Evolutionary conservation across 345 rosid genomes (phyloP).

Genomic region (Mangifera indica): DNA sequence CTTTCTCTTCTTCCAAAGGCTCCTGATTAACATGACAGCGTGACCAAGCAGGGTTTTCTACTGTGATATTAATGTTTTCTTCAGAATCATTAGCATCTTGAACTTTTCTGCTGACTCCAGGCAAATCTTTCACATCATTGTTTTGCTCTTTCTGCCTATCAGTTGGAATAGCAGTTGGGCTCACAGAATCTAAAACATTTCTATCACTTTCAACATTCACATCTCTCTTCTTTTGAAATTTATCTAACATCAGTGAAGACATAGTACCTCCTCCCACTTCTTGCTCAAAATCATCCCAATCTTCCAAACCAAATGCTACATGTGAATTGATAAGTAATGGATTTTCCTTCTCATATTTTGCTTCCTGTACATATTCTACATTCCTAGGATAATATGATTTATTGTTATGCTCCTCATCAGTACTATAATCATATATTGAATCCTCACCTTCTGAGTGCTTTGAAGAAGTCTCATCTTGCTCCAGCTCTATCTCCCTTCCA

Average conservation of each 20-base stretch:
- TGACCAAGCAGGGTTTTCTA: slow-evolving; percentile 23
- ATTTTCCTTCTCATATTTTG: slow-evolving; percentile 38
- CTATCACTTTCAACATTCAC: slow-evolving; percentile 30
- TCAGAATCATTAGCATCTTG: slow-evolving; percentile 29
- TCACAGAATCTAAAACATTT: slow-evolving; percentile 14
- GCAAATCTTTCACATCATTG: slow-evolving; percentile 23
- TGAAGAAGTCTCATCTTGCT: slow-evolving; percentile 34
- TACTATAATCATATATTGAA: slow-evolving; percentile 51
- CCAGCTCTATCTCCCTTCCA: slow-evolving; percentile 18
- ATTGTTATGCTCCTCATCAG: slow-evolving; percentile 46
- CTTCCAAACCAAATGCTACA: slow-evolving; percentile 83
- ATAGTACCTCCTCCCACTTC: slow-evolving; percentile 43
- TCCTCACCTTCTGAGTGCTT: slow-evolving; percentile 61
- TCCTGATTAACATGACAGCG: slow-evolving; percentile 27
- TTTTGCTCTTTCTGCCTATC: slow-evolving; percentile 32
- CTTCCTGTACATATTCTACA: slow-evolving; percentile 20
- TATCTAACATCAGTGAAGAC: slow-evolving; percentile 35
- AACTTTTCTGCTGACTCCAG: slow-evolving; percentile 24
- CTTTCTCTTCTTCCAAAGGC: slow-evolving; percentile 38
- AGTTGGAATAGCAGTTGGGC: slow-evolving; percentile 20
- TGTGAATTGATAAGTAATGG: slow-evolving; percentile 68
- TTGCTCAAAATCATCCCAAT: slow-evolving; percentile 88
- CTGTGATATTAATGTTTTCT: slow-evolving; percentile 22
- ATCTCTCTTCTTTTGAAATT: slow-evolving; percentile 31
- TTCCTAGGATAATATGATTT: slow-evolving; percentile 30